Evolutionary conservation across 2,329 filamentous ascomycete species (phyloP).

Genomic region (Penicillium sp.): DNA sequence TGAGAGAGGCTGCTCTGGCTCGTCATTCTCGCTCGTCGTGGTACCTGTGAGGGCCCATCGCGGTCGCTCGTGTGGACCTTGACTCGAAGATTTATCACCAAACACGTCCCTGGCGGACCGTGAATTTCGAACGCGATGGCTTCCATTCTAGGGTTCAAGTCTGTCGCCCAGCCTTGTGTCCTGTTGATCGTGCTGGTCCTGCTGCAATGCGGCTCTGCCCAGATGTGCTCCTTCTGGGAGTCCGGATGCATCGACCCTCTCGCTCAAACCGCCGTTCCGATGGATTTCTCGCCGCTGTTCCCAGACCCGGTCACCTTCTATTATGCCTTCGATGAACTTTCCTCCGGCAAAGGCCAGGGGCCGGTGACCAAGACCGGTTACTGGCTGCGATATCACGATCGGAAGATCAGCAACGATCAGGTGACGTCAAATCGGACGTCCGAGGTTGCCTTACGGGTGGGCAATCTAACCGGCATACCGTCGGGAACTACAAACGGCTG

Average conservation of each 20-base stretch:
- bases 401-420: conserved; percentile 34
- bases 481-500: conserved; percentile 45
- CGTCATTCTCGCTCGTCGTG: conserved; percentile 25
- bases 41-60: conserved; percentile 32
- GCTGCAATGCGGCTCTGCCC: conserved; percentile 33
- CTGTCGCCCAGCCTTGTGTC: conserved; percentile 25
- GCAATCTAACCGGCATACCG: conserved; percentile 45
- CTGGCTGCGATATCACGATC: conserved; percentile 44
- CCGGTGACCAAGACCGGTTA: conserved; percentile 46
- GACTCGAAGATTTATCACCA: background rate
- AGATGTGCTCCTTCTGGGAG: conserved; percentile 46
- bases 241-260: conserved; percentile 45
- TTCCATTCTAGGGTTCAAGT: conserved; percentile 18
- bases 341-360: conserved; percentile 38
- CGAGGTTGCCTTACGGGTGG: conserved; percentile 45
- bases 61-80: conserved; percentile 31
- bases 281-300: conserved; percentile 45
- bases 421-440: conserved; percentile 44
- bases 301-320: conserved; percentile 41
- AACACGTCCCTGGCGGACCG: conserved; percentile 5
- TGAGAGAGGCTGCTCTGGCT: conserved; percentile 31
- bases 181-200: conserved; percentile 31
- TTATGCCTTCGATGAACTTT: conserved; percentile 44
- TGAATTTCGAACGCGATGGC: conserved; percentile 28
- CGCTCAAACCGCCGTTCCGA: conserved; percentile 44